A percentile compares a stretch with the other conserved stretches of the same genome.
Evolutionary conservation across 1,284 basidiomycete genomes (phyloP).

Genomic region (Apiotrichum brassicae): DNA sequence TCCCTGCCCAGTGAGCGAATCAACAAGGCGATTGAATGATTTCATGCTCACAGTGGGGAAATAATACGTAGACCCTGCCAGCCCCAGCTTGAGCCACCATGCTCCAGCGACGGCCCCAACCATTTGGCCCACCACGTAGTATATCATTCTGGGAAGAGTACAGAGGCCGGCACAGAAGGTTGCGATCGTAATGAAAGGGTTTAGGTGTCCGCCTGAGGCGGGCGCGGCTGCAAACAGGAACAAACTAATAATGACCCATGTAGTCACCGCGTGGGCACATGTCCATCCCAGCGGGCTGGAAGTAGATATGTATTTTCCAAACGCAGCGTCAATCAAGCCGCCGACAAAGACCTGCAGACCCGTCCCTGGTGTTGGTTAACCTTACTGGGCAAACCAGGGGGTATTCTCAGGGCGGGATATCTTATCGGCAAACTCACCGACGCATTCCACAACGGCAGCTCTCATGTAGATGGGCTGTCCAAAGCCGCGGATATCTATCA

Average conservation of each 20-base stretch:
- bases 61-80: not conserved
- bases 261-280: not conserved
- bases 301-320: not conserved
- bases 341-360: not conserved
- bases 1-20: not conserved
- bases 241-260: not conserved
- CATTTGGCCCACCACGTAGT: not conserved
- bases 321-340: not conserved
- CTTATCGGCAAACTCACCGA: slow-evolving; percentile 4
- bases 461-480: not conserved
- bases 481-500: slow-evolving; percentile 1
- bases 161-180: slow-evolving; percentile 3
- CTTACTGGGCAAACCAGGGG: no score
- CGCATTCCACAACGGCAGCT: slow-evolving; percentile 1
- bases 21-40: not conserved
- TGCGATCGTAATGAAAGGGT: slow-evolving; percentile 6
- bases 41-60: no score
- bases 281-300: not conserved
- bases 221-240: not conserved
- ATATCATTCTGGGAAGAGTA: slow-evolving; percentile 4
- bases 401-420: no score
- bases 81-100: slow-evolving; percentile 1
- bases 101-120: not conserved
- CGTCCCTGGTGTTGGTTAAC: not conserved
- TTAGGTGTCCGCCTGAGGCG: slow-evolving; percentile 2